phyloP scores from a whole-genome alignment of 306 rosid genomes.

The Prunus padus region DNA sequence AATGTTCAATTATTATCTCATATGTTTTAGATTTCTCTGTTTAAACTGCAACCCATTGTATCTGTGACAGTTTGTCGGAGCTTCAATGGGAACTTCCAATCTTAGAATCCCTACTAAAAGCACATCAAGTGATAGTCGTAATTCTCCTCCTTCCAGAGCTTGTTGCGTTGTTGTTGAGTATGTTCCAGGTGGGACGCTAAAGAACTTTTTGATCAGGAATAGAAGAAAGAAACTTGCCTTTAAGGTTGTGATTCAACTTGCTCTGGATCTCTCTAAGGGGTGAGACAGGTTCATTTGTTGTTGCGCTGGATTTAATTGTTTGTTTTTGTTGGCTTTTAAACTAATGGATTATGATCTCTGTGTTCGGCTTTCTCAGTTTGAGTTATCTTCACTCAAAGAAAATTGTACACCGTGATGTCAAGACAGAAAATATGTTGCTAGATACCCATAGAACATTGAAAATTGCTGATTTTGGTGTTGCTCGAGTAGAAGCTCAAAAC shows the following conservation, averaged over 20 bases:
- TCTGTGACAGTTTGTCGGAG: conserved; percentile 71
- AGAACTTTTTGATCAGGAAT: conserved; percentile 62
- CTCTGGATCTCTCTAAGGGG: conserved; percentile 90
- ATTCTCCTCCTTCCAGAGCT: conserved; percentile 63
- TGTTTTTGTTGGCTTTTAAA: neutral
- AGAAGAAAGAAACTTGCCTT: conserved; percentile 68
- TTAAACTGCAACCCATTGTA: neutral
- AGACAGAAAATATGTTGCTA: conserved; percentile 76
- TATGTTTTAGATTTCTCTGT: neutral
- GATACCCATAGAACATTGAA: conserved; percentile 51
- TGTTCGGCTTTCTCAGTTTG: conserved; percentile 48
- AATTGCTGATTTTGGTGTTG: conserved; percentile 94
- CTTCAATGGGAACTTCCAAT: conserved; percentile 85
- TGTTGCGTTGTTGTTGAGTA: conserved; percentile 87
- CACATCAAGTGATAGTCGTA: conserved; percentile 32
- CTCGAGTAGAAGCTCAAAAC: conserved; percentile 85
- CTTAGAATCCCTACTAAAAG: conserved; percentile 63
- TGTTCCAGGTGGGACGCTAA: conserved; percentile 82
- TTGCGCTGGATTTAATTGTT: neutral
- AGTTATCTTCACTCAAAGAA: conserved; percentile 71
- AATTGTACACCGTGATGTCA: conserved; percentile 85
- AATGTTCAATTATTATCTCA: neutral
- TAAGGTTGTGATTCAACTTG: conserved; percentile 74
- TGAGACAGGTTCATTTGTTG: conserved; percentile 25
- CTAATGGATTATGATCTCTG: conserved; percentile 2